phyloP scores from a whole-genome alignment of 768 basidiomycete genomes.

The Lentinula aciculospora region DNA sequence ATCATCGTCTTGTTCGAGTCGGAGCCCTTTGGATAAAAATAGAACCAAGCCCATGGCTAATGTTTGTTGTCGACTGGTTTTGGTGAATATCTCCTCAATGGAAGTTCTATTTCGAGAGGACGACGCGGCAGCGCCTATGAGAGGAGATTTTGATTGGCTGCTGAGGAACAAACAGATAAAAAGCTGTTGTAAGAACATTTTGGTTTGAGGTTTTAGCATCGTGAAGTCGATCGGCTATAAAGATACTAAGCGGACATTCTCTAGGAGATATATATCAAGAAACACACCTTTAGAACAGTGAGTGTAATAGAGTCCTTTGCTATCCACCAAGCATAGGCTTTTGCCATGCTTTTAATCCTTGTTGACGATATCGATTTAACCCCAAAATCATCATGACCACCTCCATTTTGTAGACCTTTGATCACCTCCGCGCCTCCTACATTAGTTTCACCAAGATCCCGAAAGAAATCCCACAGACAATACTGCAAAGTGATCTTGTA shows the following conservation, averaged over 20 bases:
- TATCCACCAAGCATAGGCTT: slow-evolving; percentile 90
- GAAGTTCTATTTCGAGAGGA: slow-evolving; percentile 48
- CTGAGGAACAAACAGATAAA: slow-evolving; percentile 65
- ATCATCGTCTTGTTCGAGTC: slow-evolving; percentile 26
- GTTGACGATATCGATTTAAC: slow-evolving; percentile 48
- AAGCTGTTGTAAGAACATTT: slow-evolving; percentile 64
- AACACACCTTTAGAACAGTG: slow-evolving; percentile 73
- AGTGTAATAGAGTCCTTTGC: slow-evolving; percentile 76
- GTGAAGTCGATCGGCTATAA: slow-evolving; percentile 85
- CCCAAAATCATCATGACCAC: slow-evolving; percentile 36
- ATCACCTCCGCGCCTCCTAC: slow-evolving; percentile 79
- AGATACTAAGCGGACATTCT: neutral
- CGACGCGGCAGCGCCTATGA: slow-evolving; percentile 37
- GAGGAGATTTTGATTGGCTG: slow-evolving; percentile 70
- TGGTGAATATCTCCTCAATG: slow-evolving; percentile 77
- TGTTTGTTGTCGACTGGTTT: slow-evolving; percentile 56
- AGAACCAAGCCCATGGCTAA: slow-evolving; percentile 74
- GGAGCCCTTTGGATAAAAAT: slow-evolving; percentile 51
- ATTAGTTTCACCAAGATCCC: slow-evolving; percentile 78
- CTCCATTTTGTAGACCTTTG: slow-evolving; percentile 52
- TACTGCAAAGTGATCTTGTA: slow-evolving; percentile 93
- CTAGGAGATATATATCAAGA: neutral
- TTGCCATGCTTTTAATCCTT: slow-evolving; percentile 69
- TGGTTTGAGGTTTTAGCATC: slow-evolving; percentile 55
- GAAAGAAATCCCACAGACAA: slow-evolving; percentile 93